A percentile compares a stretch with the other conserved stretches of the same genome.
Evolutionary conservation across 169 alveolate species (phyloP).

Genomic region (Cryptosporidium ryanae): DNA sequence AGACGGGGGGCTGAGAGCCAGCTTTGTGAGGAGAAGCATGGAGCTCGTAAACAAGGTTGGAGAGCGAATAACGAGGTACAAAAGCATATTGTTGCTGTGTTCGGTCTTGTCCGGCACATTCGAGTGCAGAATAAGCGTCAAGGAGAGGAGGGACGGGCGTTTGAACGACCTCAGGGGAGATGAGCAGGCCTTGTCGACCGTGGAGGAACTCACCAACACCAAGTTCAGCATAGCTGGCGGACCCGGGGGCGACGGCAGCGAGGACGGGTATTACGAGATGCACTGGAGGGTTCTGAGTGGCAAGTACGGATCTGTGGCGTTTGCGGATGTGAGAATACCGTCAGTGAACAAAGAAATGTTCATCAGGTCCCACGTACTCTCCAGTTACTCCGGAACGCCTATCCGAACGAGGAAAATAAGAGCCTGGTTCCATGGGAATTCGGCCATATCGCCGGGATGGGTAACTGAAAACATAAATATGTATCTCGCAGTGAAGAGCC

Average conservation of each 20-base stretch:
- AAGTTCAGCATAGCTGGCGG: neutral
- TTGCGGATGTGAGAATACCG: conserved; percentile 15
- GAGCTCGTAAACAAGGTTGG: neutral
- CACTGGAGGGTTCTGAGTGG: conserved; percentile 54
- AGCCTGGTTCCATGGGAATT: conserved; percentile 60
- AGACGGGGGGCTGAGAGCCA: neutral
- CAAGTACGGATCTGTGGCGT: conserved; percentile 69
- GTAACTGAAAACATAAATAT: conserved; percentile 14
- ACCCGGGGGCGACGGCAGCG: neutral
- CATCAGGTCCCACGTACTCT: conserved; percentile 20
- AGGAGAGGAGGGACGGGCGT: neutral
- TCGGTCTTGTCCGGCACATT: conserved; percentile 7
- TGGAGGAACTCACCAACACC: neutral
- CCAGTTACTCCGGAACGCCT: conserved; percentile 20
- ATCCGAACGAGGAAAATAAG: conserved; percentile 23
- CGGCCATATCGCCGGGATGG: conserved; percentile 23
- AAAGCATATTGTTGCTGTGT: conserved; percentile 38
- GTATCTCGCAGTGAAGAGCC: conserved; percentile 44
- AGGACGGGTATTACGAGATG: neutral
- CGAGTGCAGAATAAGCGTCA: conserved; percentile 17
- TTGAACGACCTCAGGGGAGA: neutral
- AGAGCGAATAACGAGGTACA: conserved; percentile 15
- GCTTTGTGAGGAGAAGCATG: neutral
- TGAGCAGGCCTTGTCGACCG: neutral
- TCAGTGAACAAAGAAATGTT: neutral